Evolutionary conservation across 129 eudicot species (phyloP).

Genomic region (Lactuca saligna): DNA sequence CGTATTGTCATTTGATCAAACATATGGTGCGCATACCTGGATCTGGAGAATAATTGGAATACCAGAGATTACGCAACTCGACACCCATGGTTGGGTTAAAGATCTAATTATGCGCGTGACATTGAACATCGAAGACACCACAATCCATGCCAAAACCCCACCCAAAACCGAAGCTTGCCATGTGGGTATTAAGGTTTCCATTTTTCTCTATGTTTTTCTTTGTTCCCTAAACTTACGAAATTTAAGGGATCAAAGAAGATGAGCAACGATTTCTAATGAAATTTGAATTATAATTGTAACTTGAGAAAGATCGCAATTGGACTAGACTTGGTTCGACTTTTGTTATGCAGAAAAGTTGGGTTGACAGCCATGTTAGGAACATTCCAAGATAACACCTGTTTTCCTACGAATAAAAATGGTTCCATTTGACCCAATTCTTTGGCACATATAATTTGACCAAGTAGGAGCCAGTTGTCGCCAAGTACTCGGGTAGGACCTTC

Average conservation of each 20-base stretch:
- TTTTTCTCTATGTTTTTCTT: slow-evolving; percentile 18
- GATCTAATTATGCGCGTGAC: slow-evolving; percentile 71
- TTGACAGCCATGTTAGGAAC: slow-evolving; percentile 20
- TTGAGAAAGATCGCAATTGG: slow-evolving; percentile 10
- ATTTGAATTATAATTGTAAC: neutral
- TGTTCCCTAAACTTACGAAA: neutral
- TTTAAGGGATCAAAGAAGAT: slow-evolving; percentile 18
- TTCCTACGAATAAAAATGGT: slow-evolving; percentile 2
- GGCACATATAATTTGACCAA: slow-evolving; percentile 12
- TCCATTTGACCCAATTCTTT: slow-evolving; percentile 17
- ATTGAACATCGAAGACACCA: slow-evolving; percentile 56
- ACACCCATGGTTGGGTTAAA: slow-evolving; percentile 68
- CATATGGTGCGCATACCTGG: slow-evolving; percentile 59
- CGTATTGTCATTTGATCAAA: slow-evolving; percentile 25
- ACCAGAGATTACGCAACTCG: slow-evolving; percentile 46
- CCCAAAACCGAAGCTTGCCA: slow-evolving; percentile 69
- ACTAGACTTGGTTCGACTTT: slow-evolving; percentile 3
- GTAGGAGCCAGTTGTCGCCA: neutral
- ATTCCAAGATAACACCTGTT: slow-evolving; percentile 2
- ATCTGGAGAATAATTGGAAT: slow-evolving; percentile 57
- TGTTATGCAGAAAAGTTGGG: slow-evolving; percentile 21
- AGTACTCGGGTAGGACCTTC: neutral
- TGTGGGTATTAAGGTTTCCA: slow-evolving; percentile 57
- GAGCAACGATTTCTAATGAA: neutral
- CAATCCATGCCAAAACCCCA: slow-evolving; percentile 68